Conservation (phyloP, 2,329 filamentous ascomycete species). For the Pseudocercospora crystallina region DNA sequence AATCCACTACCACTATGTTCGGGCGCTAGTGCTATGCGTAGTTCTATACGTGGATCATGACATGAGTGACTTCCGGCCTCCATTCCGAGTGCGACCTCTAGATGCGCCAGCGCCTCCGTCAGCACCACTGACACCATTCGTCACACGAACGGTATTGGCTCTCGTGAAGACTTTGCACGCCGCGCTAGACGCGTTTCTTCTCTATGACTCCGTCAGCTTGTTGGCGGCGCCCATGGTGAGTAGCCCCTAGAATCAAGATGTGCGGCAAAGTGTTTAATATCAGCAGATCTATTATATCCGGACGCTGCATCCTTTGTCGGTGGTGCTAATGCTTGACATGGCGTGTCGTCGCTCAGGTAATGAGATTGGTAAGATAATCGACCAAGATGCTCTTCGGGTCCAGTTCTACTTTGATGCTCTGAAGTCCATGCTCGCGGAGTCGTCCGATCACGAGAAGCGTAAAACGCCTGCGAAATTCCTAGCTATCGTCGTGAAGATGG, state of each 20-base stretch:
- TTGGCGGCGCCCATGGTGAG: slow-evolving; percentile 9
- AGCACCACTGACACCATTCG: slow-evolving; percentile 5
- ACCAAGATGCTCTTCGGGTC: slow-evolving; percentile 3
- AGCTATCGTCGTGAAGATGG: slow-evolving; percentile 5
- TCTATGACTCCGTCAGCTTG: background rate
- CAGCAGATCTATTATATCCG: slow-evolving; percentile 10
- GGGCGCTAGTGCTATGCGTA: slow-evolving; percentile 4
- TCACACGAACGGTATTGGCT: slow-evolving; percentile 3
- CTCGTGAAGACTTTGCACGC: slow-evolving; percentile 5
- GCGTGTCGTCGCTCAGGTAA: slow-evolving; percentile 6
- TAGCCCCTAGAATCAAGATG: background rate
- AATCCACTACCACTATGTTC: slow-evolving; percentile 10
- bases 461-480: slow-evolving; percentile 4
- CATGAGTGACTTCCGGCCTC: slow-evolving; percentile 8
- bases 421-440: background rate
- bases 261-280: background rate
- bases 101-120: slow-evolving; percentile 1
- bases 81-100: slow-evolving; percentile 7
- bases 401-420: slow-evolving; percentile 5
- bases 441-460: background rate
- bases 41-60: slow-evolving; percentile 12
- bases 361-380: slow-evolving; percentile 9
- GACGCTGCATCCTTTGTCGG: slow-evolving; percentile 6
- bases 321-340: slow-evolving; percentile 8
- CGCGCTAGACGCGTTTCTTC: slow-evolving; percentile 9